A percentile compares a stretch with the other conserved stretches of the same genome.
These are phyloP conservation scores for Cerrena zonata DNA, from an alignment of 1,284 basidiomycete species.

Conservation along the genomic window DNA sequence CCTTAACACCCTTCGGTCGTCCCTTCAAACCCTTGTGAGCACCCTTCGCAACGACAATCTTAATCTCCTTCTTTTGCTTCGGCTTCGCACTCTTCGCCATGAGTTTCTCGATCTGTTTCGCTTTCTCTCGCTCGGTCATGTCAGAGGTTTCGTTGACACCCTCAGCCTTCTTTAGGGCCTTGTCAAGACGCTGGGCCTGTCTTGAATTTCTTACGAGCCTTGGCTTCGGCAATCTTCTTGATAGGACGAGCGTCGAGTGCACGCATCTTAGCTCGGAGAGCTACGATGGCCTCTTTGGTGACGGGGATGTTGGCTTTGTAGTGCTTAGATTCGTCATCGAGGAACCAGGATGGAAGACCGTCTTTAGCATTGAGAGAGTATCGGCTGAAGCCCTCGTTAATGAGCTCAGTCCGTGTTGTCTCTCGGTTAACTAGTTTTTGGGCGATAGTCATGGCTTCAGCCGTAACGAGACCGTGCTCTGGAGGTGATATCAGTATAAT, in stretches of 20 bases:
- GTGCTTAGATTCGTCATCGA: constrained; percentile 91
- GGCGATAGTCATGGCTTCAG: constrained; percentile 89
- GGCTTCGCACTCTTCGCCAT: constrained; percentile 74
- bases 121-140: constrained; percentile 91
- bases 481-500: constrained; percentile 11
- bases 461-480: constrained; percentile 85
- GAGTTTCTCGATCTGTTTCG: constrained; percentile 86
- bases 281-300: constrained; percentile 90
- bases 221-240: constrained; percentile 98
- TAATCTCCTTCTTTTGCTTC: constrained; percentile 75
- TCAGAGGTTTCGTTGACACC: constrained; percentile 87
- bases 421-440: constrained; percentile 89
- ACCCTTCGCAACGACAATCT: constrained; percentile 91
- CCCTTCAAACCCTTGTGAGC: constrained; percentile 87
- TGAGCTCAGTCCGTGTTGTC: constrained; percentile 81
- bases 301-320: constrained; percentile 95
- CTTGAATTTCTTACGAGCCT: constrained; percentile 93
- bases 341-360: constrained; percentile 90
- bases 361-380: constrained; percentile 90
- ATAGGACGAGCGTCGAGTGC: constrained; percentile 95
- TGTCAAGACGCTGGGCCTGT: constrained; percentile 81
- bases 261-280: constrained; percentile 84
- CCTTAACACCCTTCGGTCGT: constrained; percentile 93
- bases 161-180: constrained; percentile 94
- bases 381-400: constrained; percentile 95